These are phyloP conservation scores for Echinochloa phyllopogon DNA, from an alignment of 176 grass and related monocot species.

Conservation along the genomic window DNA sequence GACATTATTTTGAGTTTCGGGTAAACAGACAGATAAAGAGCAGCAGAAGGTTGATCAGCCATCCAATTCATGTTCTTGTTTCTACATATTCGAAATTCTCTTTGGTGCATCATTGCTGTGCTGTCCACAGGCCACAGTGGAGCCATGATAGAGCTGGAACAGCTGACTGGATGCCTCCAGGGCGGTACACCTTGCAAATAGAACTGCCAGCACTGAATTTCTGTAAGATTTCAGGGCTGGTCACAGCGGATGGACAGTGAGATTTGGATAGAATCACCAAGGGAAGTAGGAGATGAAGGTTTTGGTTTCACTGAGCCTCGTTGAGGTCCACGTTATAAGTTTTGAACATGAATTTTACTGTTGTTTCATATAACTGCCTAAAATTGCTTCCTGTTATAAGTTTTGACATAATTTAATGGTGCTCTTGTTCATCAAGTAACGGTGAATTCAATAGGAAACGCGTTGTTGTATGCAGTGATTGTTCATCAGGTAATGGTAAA, in stretches of 20 bases:
- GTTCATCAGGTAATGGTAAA: background rate
- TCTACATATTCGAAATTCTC: background rate
- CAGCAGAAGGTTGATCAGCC: background rate
- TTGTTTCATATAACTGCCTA: background rate
- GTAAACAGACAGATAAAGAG: background rate
- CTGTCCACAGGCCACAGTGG: background rate
- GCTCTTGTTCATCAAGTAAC: background rate
- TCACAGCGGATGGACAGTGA: background rate
- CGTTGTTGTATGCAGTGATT: background rate
- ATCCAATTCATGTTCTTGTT: background rate
- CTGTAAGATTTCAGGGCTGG: conserved; percentile 15
- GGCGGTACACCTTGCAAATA: background rate
- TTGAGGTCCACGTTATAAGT: background rate
- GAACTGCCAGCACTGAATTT: background rate
- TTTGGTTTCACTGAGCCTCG: background rate
- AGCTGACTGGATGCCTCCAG: background rate
- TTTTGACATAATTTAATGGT: background rate
- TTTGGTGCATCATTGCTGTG: background rate
- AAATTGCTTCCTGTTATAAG: background rate
- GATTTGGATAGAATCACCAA: background rate
- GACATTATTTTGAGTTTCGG: background rate
- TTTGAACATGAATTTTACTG: background rate
- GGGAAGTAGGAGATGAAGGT: background rate
- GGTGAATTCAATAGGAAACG: background rate
- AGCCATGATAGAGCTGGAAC: conserved; percentile 13